Evolutionary conservation across 202 grass and related monocot species (phyloP).

Genomic region (Cymbopogon flexuosus): DNA sequence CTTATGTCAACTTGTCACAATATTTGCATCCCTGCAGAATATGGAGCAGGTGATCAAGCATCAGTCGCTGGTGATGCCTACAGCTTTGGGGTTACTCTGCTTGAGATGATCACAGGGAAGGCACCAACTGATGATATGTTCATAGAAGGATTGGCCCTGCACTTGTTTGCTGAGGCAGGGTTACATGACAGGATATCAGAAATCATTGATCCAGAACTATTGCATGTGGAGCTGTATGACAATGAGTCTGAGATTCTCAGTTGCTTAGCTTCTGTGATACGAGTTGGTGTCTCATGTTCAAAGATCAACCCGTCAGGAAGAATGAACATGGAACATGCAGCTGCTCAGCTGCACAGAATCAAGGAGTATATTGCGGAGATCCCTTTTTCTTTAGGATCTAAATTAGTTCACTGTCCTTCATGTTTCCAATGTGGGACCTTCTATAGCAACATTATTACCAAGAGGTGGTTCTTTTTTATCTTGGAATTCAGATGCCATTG

Average conservation of each 20-base stretch:
- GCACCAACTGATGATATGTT: conserved; percentile 48
- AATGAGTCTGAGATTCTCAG: background rate
- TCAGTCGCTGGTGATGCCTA: conserved; percentile 44
- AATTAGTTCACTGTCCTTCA: background rate
- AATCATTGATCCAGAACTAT: conserved; percentile 31
- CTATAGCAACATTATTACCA: background rate
- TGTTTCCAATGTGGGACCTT: background rate
- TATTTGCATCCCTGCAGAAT: conserved; percentile 32
- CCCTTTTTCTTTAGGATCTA: background rate
- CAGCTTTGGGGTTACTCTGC: conserved; percentile 57
- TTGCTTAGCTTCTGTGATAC: conserved; percentile 30
- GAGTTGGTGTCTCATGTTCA: conserved; percentile 44
- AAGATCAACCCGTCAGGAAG: conserved; percentile 28
- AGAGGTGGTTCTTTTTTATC: no score
- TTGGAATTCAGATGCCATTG: background rate
- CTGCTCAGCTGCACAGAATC: conserved; percentile 32
- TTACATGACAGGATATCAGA: conserved; percentile 31
- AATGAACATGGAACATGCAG: conserved; percentile 42
- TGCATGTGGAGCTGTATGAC: background rate
- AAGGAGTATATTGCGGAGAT: background rate
- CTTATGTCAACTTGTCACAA: background rate
- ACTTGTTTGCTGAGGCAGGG: conserved; percentile 6
- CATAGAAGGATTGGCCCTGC: conserved; percentile 36
- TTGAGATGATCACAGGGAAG: conserved; percentile 56
- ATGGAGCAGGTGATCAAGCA: conserved; percentile 31